phyloP scores from a whole-genome alignment of 768 basidiomycete species.

The Scleroderma bovista region DNA sequence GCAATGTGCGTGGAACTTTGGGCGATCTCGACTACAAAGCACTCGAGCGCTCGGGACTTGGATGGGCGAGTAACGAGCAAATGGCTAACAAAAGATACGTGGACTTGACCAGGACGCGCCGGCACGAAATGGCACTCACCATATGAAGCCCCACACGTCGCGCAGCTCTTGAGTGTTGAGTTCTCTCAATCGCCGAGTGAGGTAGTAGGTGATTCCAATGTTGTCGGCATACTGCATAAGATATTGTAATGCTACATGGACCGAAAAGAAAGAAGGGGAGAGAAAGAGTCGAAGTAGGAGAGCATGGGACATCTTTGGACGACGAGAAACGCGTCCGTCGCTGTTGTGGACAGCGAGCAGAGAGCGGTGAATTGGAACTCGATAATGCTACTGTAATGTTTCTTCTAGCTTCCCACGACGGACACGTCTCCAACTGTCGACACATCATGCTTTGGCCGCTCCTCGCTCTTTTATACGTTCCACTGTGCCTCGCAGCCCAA shows the following conservation, averaged over 20 bases:
- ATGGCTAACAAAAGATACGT: slow-evolving; percentile 52
- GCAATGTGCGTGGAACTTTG: slow-evolving; percentile 93
- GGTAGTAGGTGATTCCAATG: slow-evolving; percentile 88
- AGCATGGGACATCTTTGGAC: slow-evolving; percentile 60
- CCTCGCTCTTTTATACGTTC: slow-evolving; percentile 29
- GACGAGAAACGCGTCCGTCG: slow-evolving; percentile 4
- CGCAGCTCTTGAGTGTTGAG: slow-evolving; percentile 66
- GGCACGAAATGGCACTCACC: slow-evolving; percentile 39
- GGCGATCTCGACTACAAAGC: slow-evolving; percentile 84
- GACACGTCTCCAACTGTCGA: not conserved
- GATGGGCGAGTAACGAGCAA: slow-evolving; percentile 91
- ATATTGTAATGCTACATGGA: slow-evolving; percentile 90
- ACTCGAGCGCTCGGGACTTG: slow-evolving; percentile 87
- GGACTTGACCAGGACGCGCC: slow-evolving; percentile 7
- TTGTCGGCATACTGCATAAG: slow-evolving; percentile 77
- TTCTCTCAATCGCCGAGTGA: slow-evolving; percentile 67
- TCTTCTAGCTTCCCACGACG: slow-evolving; percentile 5
- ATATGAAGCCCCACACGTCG: slow-evolving; percentile 88
- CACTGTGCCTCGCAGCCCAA: slow-evolving; percentile 26
- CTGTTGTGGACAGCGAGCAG: slow-evolving; percentile 9
- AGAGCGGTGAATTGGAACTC: not conserved
- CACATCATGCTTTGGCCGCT: slow-evolving; percentile 15
- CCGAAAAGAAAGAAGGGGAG: slow-evolving; percentile 87
- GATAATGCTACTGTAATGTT: too few relatives aligned
- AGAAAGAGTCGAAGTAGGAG: slow-evolving; percentile 89